Base-by-base conservation (phyloP, 176 grass and related monocot genomes). In the Paspalum vaginatum region DNA sequence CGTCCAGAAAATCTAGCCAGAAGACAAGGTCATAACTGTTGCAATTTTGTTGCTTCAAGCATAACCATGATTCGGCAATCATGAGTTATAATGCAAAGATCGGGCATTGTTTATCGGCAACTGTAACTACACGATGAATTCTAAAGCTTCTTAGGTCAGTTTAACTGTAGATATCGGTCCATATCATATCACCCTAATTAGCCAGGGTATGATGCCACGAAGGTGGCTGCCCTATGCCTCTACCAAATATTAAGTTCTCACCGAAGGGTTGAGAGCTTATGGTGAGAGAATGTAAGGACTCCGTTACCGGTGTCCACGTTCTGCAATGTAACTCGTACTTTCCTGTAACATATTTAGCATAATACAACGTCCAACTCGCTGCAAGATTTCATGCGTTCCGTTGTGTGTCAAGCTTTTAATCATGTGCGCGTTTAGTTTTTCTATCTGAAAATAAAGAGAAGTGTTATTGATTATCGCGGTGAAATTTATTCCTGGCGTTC, bases 91-190 rank as follows among this genome's bases (percentile, higher is more conserved):
- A 27, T 61, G 25, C 52, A 72, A 81, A 68, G 44, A 21, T 52
- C 8, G 9, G 68, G 38, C 26, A 61, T 57, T 72, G 41, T 54
- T 52, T 49, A 39, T 58, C 8, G 20, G 25, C 48, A 72, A 80
- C 62, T 79, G 60, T 52, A 80, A 79, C 66, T 56, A 41, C 71
- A 37, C 76, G 49, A 52, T 21, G 21, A 68, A 72, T 78, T 63
- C 45, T 61, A n/a, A 61, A 76, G 62, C 70, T 63, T 74, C 53
- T 25, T 72, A 85, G 71, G 27, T 24, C n/a, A 65, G 57, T 52
- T 85, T 85, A 86, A 81, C 77, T 85, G 86, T 91, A 94, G 84
- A 89, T 87, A 91, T 74, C 87, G 81, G 73, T 78, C 51, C 68
- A 85, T 70, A 77, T 53, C 46, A 82, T 74, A 79, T n/a, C n/a